Base-by-base conservation (phyloP, 2,329 filamentous ascomycete genomes). In the Diaporthe capsici region DNA sequence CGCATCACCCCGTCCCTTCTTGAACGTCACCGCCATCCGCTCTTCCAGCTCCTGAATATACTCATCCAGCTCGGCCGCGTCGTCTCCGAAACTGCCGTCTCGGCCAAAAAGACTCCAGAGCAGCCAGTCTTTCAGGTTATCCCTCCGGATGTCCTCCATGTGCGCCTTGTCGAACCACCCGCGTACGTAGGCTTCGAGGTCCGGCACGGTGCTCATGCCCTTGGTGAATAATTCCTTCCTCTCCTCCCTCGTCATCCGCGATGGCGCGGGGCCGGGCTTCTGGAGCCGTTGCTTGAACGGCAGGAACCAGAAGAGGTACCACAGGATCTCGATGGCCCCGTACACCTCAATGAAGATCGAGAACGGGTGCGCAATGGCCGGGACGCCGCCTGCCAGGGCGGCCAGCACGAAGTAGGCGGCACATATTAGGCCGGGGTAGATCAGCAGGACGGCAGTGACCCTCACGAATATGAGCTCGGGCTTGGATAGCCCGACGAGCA, bases 311-410 rank as follows among this genome's bases (percentile, higher is more conserved):
- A 72, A 8, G 4, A 79, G 49, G 34, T 77, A 79, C 76, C 76
- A 80, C 4, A 79, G 55, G 17, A 78, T 65, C 71, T 80, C 79
- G 60, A 78, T n/a, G 15, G 71, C 55, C 1, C 79, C 80, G 42
- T 79, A 53, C 0, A 67, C 74, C 47, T 79, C 79, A 57, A 81
- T 72, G 4, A 76, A 47, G 42, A 81, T 78, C 20, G 79, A 81
- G 15, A 80, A 58, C 0, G 80, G 81, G 68, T 79, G 77, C 0
- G 77, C 51, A 28, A 81, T 79, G n/a, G 78, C 79, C 3, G 67
- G 72, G 4, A 79, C 65, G 39, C 80, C 80, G 22, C 65, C 78
- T 70, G 65, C 65, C 49, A 55, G 34, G 22, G 65, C 65, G 65
- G 65, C 65, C 31, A 70, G 34, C 49, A 70, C 65, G 34, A 70